Percentiles rank a stretch among this genome's conserved stretches.
Evolutionary conservation across 148 eudicot genomes (phyloP).

Genomic region (Vaccinium vitisidaea): DNA sequence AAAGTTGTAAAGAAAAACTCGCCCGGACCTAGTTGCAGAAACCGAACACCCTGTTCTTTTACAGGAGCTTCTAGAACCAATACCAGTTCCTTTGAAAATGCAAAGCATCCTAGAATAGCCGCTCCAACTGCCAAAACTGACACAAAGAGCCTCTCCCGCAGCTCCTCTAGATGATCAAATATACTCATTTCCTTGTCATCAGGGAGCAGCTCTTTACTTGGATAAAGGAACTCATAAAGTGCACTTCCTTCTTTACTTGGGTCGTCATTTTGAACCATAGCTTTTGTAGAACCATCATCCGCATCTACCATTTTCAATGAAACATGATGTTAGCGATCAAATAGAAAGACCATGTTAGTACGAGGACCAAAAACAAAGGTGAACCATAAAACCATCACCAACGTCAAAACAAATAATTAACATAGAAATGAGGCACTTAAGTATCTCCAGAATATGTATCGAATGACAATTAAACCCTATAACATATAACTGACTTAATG

Average conservation of each 20-base stretch:
- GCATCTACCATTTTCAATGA: constrained; percentile 25
- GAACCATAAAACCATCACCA: neutral
- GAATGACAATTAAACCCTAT: neutral
- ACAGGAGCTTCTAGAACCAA: constrained; percentile 91
- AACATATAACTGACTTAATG: neutral
- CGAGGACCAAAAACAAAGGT: neutral
- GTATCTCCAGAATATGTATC: neutral
- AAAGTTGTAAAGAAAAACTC: constrained; percentile 97
- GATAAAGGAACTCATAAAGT: constrained; percentile 85
- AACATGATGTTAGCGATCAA: neutral
- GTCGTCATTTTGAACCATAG: constrained; percentile 29
- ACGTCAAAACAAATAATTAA: neutral
- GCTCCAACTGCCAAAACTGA: constrained; percentile 95
- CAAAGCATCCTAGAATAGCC: constrained; percentile 88
- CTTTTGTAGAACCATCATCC: constrained; percentile 37
- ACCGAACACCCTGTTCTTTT: constrained; percentile 84
- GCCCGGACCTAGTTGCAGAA: constrained; percentile 93
- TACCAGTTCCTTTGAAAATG: constrained; percentile 83
- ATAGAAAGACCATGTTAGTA: constrained; percentile 1
- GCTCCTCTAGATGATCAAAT: constrained; percentile 92
- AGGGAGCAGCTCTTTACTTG: constrained; percentile 87
- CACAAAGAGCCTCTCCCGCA: constrained; percentile 74
- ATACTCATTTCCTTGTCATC: constrained; percentile 96
- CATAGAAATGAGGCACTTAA: neutral
- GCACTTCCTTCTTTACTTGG: constrained; percentile 42